Conservation (phyloP, 495 filamentous ascomycete genomes). For the Aspergillus diversus region DNA sequence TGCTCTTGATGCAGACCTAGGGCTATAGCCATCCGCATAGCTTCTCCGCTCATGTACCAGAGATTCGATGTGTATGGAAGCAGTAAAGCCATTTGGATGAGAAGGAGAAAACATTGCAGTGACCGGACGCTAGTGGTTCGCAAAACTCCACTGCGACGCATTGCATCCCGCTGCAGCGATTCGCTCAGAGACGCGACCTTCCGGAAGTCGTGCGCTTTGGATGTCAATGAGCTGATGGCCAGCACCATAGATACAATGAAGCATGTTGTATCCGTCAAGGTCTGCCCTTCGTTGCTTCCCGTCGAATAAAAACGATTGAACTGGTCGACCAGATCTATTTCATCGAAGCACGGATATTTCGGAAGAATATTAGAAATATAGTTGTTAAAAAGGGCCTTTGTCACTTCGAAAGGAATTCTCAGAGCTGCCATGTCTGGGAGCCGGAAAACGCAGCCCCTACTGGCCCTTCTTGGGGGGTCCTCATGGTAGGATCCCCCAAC, state of each 20-base stretch:
- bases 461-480: background rate
- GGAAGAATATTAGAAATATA: background rate
- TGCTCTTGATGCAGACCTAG: background rate
- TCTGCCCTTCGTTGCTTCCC: background rate
- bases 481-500: background rate
- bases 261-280: background rate
- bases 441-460: background rate
- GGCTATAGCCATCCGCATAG: background rate
- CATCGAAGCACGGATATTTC: background rate
- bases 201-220: background rate
- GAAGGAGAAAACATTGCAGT: background rate
- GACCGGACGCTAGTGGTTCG: background rate
- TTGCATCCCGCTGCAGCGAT: background rate
- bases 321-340: background rate
- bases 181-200: background rate
- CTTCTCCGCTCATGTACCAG: slow-evolving; percentile 1
- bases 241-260: slow-evolving; percentile 3
- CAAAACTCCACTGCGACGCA: background rate
- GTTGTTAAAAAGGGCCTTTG: background rate
- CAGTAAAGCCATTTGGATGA: background rate
- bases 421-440: background rate
- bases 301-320: background rate
- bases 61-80: background rate
- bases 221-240: slow-evolving; percentile 1
- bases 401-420: background rate